Conservation (phyloP, 2,329 filamentous ascomycete genomes). For the Xylaria sp. region DNA sequence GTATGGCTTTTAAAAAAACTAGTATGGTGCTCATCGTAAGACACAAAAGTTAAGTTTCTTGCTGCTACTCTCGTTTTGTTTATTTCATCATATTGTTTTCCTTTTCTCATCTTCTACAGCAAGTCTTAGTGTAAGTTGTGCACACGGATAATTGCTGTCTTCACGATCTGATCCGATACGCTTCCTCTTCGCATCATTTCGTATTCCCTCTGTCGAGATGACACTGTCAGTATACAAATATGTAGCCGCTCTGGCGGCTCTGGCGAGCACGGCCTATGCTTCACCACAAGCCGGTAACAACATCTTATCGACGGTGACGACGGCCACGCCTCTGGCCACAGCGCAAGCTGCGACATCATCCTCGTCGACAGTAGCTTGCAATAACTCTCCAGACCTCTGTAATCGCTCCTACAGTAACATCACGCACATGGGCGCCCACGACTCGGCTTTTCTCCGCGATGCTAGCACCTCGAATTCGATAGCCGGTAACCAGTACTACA, state of each 20-base stretch:
- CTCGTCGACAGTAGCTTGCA: slow-evolving; percentile 67
- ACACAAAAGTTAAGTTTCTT: not conserved
- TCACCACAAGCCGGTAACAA: slow-evolving; percentile 27
- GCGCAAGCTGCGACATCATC: slow-evolving; percentile 22
- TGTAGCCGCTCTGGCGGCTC: slow-evolving; percentile 23
- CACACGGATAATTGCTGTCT: not conserved
- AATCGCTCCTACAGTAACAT: slow-evolving; percentile 77
- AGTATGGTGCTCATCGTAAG: not conserved
- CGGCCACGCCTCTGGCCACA: slow-evolving; percentile 21
- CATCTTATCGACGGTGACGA: slow-evolving; percentile 1
- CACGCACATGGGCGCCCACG: slow-evolving; percentile 81
- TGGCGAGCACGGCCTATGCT: slow-evolving; percentile 30
- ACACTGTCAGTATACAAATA: slow-evolving; percentile 26
- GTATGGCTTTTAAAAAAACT: slow-evolving; percentile 1
- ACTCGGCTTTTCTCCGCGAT: slow-evolving; percentile 78
- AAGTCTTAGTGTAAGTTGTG: slow-evolving; percentile 1
- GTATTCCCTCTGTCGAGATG: slow-evolving; percentile 25
- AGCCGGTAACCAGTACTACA: slow-evolving; percentile 78
- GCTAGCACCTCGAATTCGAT: slow-evolving; percentile 68
- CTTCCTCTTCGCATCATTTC: not conserved
- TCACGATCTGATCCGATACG: not conserved
- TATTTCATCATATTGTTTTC: slow-evolving; percentile 12
- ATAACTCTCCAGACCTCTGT: slow-evolving; percentile 83
- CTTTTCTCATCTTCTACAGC: not conserved
- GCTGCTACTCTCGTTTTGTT: slow-evolving; percentile 12